These are phyloP conservation scores for Dictyostelium purpureum DNA, from an alignment of 78 protist species.

Conservation along the genomic window DNA sequence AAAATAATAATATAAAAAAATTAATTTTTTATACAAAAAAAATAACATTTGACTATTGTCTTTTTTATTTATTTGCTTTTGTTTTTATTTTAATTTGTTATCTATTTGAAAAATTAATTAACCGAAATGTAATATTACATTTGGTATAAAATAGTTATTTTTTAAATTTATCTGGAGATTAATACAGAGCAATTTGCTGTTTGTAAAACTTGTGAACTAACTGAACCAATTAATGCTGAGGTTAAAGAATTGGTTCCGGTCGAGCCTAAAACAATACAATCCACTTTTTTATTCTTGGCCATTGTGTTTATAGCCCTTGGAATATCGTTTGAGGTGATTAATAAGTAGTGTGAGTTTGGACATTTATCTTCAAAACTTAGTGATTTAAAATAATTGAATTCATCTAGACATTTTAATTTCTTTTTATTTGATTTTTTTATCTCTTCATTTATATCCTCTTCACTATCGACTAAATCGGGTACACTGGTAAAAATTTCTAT, in stretches of 20 bases:
- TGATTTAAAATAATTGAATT: conserved; percentile 11
- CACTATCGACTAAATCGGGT: conserved; percentile 50
- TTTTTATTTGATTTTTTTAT: conserved; percentile 30
- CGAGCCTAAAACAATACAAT: conserved; percentile 42
- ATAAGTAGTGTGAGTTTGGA: conserved; percentile 17
- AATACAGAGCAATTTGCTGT: conserved; percentile 34
- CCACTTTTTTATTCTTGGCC: conserved; percentile 23
- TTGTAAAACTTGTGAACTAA: conserved; percentile 47
- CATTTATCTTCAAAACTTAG: neutral
- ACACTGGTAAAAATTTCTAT: conserved; percentile 54
- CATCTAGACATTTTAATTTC: conserved; percentile 17
- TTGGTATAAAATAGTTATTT: neutral
- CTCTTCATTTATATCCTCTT: conserved; percentile 1
- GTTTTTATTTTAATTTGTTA: neutral
- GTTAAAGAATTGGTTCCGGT: conserved; percentile 28
- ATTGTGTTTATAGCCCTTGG: conserved; percentile 38
- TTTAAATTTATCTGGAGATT: conserved; percentile 7
- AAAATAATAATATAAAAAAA: neutral
- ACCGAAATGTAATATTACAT: too few relatives aligned
- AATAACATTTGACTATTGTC: neutral
- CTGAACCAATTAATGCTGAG: conserved; percentile 27
- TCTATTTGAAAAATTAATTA: too few relatives aligned
- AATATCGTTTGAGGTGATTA: conserved; percentile 45
- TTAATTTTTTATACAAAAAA: neutral
- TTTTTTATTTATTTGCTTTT: neutral